These are phyloP conservation scores for Castanea crenata DNA, from an alignment of 306 rosid genomes.

Conservation along the genomic window DNA sequence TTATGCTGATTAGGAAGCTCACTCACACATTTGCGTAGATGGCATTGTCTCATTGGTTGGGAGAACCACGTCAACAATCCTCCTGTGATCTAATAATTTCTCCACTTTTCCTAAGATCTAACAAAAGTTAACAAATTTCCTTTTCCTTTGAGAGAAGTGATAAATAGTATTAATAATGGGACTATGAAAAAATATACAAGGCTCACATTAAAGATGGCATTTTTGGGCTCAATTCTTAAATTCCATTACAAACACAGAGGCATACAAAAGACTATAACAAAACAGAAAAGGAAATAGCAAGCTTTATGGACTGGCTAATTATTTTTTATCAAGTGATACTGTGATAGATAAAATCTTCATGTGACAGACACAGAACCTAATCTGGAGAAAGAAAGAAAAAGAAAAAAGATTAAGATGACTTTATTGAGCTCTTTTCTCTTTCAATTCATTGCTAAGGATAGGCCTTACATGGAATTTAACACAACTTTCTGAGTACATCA, in stretches of 20 bases:
- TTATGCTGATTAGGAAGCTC: no score
- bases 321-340: no score
- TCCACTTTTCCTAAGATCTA: no score
- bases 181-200: neutral
- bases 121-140: neutral
- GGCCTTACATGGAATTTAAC: neutral
- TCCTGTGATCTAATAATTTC: no score
- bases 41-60: no score
- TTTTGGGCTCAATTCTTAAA: neutral
- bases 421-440: neutral
- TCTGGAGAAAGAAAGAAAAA: neutral
- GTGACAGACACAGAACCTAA: neutral
- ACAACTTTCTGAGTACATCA: neutral
- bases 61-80: no score
- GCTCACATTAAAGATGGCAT: neutral
- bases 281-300: neutral
- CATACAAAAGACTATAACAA: neutral
- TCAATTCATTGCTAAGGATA: neutral
- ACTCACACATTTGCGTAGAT: no score
- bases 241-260: neutral
- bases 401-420: neutral
- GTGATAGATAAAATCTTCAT: neutral
- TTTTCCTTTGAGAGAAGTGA: neutral
- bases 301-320: neutral
- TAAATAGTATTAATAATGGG: neutral